Conservation (phyloP, 352 stramenopile genomes). For the Pythium phragmiticola region DNA sequence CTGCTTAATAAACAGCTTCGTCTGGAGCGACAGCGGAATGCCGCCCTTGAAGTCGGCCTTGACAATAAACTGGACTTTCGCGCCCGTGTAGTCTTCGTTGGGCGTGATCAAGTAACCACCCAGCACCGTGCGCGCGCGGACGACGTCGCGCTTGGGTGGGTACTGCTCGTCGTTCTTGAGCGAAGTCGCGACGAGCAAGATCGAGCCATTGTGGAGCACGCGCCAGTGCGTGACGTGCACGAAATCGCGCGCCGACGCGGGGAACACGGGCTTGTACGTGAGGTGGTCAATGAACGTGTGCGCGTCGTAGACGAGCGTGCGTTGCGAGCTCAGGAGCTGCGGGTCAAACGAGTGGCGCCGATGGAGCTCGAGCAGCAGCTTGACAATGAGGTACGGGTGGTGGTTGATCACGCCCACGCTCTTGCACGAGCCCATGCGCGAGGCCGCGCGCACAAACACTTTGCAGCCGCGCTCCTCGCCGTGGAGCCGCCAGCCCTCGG, state of each 20-base stretch:
- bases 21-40: constrained; percentile 50
- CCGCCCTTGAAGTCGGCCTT: constrained; percentile 65
- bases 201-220: constrained; percentile 53
- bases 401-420: constrained; percentile 55
- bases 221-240: constrained; percentile 76
- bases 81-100: constrained; percentile 55
- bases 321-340: constrained; percentile 48
- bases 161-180: constrained; percentile 36
- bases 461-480: constrained; percentile 57
- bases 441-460: constrained; percentile 47
- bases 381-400: constrained; percentile 51
- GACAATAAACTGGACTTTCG: constrained; percentile 60
- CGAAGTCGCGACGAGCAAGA: constrained; percentile 50
- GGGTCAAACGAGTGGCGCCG: constrained; percentile 51
- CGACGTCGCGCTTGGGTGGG: constrained; percentile 40
- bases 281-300: constrained; percentile 77
- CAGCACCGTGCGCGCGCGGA: constrained; percentile 55
- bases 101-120: constrained; percentile 63
- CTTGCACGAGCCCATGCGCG: constrained; percentile 50
- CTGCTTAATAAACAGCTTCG: constrained; percentile 76
- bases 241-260: constrained; percentile 49
- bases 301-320: constrained; percentile 57
- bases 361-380: constrained; percentile 54
- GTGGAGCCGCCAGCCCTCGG: constrained; percentile 60
- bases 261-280: constrained; percentile 69